phyloP scores from a whole-genome alignment of 352 stramenopile genomes.

The Phytophthora sp. region DNA sequence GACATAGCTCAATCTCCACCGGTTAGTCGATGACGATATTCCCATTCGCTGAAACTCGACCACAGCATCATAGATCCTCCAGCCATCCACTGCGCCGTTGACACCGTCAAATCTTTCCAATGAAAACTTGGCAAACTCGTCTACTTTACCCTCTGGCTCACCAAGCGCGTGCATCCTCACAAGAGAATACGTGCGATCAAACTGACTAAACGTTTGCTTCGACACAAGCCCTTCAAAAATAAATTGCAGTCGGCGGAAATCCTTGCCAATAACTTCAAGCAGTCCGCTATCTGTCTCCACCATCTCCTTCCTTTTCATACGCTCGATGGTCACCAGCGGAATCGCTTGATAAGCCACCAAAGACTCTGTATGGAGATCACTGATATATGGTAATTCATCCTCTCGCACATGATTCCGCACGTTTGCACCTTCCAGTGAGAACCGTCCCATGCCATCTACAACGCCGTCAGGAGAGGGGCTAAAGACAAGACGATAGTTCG shows the following conservation, averaged over 20 bases:
- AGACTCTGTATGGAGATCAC: slow-evolving; percentile 46
- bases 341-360: slow-evolving; percentile 74
- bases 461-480: slow-evolving; percentile 41
- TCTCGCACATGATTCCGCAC: slow-evolving; percentile 39
- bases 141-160: slow-evolving; percentile 50
- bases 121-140: slow-evolving; percentile 74
- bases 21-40: slow-evolving; percentile 50
- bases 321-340: slow-evolving; percentile 71
- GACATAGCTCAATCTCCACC: slow-evolving; percentile 72
- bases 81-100: slow-evolving; percentile 54
- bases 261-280: slow-evolving; percentile 79
- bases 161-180: slow-evolving; percentile 68
- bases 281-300: slow-evolving; percentile 75
- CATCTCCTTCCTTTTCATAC: slow-evolving; percentile 78
- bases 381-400: slow-evolving; percentile 53
- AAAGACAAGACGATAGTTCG: slow-evolving; percentile 85
- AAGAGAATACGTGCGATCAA: slow-evolving; percentile 68
- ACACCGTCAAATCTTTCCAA: slow-evolving; percentile 56
- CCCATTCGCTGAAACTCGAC: slow-evolving; percentile 77
- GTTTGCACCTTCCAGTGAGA: slow-evolving; percentile 32
- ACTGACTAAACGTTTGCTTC: slow-evolving; percentile 81
- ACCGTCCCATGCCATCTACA: slow-evolving; percentile 18
- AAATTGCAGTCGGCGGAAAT: slow-evolving; percentile 83
- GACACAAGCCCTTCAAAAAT: slow-evolving; percentile 75
- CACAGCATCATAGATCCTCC: slow-evolving; percentile 72